Evolutionary conservation across 2,329 filamentous ascomycete species (phyloP).

Genomic region (Coleophoma eucalyptorum): DNA sequence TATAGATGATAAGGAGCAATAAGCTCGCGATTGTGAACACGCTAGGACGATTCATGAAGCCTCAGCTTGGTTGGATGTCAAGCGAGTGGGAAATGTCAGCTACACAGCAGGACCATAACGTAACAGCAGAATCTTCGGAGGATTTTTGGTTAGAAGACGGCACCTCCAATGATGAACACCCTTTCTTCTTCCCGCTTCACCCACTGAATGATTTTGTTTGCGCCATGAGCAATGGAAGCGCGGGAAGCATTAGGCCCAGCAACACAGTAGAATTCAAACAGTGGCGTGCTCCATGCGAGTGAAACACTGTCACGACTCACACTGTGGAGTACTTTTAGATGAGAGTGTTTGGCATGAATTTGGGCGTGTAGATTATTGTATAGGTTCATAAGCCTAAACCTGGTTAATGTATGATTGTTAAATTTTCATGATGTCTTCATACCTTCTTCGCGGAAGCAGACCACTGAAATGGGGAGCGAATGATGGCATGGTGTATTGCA

Average conservation of each 20-base stretch:
- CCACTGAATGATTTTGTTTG: conserved; percentile 89
- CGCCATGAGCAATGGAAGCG: conserved; percentile 72
- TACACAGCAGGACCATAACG: no score
- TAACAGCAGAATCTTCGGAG: neutral
- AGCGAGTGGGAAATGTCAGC: no score
- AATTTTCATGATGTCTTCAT: conserved; percentile 15
- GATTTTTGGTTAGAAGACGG: conserved; percentile 54
- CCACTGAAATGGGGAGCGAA: conserved; percentile 65
- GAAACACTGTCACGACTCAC: conserved; percentile 72
- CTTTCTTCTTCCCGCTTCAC: conserved; percentile 87
- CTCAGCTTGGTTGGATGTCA: no score
- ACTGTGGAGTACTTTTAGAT: conserved; percentile 82
- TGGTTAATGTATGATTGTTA: conserved; percentile 5
- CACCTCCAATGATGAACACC: conserved; percentile 96
- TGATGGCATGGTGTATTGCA: conserved; percentile 92
- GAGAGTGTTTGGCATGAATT: conserved; percentile 79
- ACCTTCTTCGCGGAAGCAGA: conserved; percentile 60
- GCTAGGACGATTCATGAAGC: no score
- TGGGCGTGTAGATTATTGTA: conserved; percentile 83
- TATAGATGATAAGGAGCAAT: no score
- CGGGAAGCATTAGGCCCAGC: conserved; percentile 68
- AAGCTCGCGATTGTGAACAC: no score
- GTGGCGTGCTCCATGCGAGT: conserved; percentile 84
- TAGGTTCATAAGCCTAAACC: conserved; percentile 64
- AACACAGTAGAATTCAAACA: conserved; percentile 95